These are phyloP conservation scores for Debaryomyces singareniensis DNA, from an alignment of 1,139 yeast species.

Conservation along the genomic window DNA sequence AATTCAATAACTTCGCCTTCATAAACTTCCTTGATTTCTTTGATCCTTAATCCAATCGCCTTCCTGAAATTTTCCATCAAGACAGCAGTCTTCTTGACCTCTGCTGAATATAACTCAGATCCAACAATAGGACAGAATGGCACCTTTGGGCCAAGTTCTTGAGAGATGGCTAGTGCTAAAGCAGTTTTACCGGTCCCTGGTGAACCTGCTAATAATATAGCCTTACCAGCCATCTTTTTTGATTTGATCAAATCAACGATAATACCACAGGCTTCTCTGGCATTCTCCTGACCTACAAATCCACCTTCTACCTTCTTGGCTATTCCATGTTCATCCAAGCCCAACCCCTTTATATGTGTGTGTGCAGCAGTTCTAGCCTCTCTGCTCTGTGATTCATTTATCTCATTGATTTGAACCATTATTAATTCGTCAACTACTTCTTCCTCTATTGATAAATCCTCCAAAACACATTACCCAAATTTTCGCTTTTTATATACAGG, in stretches of 20 bases:
- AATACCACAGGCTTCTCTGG: conserved; percentile 97
- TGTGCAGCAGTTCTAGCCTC: conserved; percentile 92
- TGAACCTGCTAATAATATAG: conserved; percentile 92
- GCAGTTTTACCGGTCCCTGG: conserved; percentile 99
- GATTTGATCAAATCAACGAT: conserved; percentile 91
- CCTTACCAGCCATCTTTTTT: conserved; percentile 92
- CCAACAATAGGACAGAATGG: conserved; percentile 99
- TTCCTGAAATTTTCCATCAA: conserved; percentile 96
- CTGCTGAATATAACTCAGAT: conserved; percentile 90
- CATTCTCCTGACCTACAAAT: conserved; percentile 89
- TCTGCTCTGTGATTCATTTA: conserved; percentile 52
- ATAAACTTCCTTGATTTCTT: conserved; percentile 95
- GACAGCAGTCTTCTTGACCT: conserved; percentile 94
- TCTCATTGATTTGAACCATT: conserved; percentile 85
- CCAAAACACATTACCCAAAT: too few species aligned
- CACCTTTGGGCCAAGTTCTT: conserved; percentile 95
- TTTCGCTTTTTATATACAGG: too few species aligned
- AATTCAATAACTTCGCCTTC: conserved; percentile 98
- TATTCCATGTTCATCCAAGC: conserved; percentile 82
- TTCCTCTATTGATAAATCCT: too few species aligned
- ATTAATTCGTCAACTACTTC: neutral
- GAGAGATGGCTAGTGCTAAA: conserved; percentile 89
- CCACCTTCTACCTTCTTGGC: conserved; percentile 90
- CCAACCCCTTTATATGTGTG: conserved; percentile 93
- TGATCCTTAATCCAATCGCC: conserved; percentile 92